Evolutionary conservation across 2,329 filamentous ascomycete species (phyloP).

Genomic region (Verticillium isaacii): DNA sequence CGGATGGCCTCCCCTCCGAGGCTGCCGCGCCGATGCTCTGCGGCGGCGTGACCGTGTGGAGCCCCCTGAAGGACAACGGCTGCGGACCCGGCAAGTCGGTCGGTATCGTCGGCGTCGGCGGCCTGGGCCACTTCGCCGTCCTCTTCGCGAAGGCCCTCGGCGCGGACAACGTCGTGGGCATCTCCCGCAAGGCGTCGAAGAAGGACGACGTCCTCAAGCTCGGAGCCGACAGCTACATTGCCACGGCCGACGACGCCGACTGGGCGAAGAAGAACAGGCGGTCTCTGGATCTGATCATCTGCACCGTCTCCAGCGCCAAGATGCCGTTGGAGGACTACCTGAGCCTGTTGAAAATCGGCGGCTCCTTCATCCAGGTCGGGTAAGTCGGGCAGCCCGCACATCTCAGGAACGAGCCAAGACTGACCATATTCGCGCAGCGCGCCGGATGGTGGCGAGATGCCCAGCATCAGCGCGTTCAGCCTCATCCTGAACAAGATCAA

Average conservation of each 20-base stretch:
- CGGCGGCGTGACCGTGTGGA: constrained; percentile 20
- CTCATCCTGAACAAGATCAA: constrained; percentile 11
- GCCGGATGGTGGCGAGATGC: constrained; percentile 29
- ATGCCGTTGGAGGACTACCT: constrained; percentile 54
- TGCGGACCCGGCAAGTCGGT: constrained; percentile 24
- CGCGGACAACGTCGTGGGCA: constrained; percentile 5
- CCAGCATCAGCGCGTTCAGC: constrained; percentile 16
- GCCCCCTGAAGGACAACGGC: constrained; percentile 15
- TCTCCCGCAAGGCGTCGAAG: background rate
- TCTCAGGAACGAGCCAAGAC: no score
- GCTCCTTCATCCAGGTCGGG: constrained; percentile 55
- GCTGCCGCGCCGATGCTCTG: constrained; percentile 7
- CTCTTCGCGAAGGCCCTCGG: constrained; percentile 9
- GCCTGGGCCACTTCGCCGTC: constrained; percentile 18
- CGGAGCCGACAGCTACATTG: constrained; percentile 14
- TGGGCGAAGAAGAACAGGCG: constrained; percentile 48
- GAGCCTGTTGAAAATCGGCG: constrained; percentile 48
- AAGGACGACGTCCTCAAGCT: constrained; percentile 8
- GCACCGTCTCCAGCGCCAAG: constrained; percentile 40
- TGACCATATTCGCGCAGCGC: constrained; percentile 24
- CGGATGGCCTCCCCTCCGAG: background rate
- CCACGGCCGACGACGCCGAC: constrained; percentile 35
- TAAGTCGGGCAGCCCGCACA: background rate
- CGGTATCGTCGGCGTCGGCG: constrained; percentile 17
- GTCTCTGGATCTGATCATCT: constrained; percentile 54